These are phyloP conservation scores for Pseudogymnoascus sp. DNA, from an alignment of 2,329 filamentous ascomycete genomes.

Conservation along the genomic window DNA sequence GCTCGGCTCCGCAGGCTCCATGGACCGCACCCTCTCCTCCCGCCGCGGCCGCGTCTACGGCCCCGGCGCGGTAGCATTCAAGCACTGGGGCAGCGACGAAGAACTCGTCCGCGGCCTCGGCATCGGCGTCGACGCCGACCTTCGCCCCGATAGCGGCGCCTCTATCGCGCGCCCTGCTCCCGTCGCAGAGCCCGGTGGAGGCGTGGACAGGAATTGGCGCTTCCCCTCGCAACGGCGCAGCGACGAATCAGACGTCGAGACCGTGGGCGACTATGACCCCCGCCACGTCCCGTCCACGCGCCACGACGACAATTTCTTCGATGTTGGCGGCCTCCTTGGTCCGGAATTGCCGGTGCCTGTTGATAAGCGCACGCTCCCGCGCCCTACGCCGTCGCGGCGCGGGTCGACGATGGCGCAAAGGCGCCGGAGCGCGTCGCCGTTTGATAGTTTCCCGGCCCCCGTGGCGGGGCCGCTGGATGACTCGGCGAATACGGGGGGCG, in stretches of 20 bases:
- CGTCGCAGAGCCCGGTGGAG: constrained; percentile 20
- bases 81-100: constrained; percentile 83
- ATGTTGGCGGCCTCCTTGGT: constrained; percentile 71
- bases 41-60: constrained; percentile 37
- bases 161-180: constrained; percentile 24
- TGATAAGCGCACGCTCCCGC: constrained; percentile 45
- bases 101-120: constrained; percentile 79
- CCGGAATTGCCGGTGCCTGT: constrained; percentile 31
- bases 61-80: constrained; percentile 35
- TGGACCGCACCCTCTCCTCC: constrained; percentile 40
- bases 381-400: constrained; percentile 32
- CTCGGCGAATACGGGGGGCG: constrained; percentile 19
- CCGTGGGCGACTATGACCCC: constrained; percentile 13
- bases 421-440: neutral
- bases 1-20: constrained; percentile 53
- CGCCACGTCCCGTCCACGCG: constrained; percentile 30
- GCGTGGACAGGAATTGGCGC: constrained; percentile 21
- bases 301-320: constrained; percentile 70
- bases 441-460: neutral
- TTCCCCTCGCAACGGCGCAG: constrained; percentile 30
- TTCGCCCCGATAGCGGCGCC: constrained; percentile 33
- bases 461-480: constrained; percentile 12
- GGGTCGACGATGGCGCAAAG: neutral
- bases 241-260: constrained; percentile 38
- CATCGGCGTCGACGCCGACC: constrained; percentile 52